Evolutionary conservation across 805 yeast genomes (phyloP).

Genomic region (Candida awuae): DNA sequence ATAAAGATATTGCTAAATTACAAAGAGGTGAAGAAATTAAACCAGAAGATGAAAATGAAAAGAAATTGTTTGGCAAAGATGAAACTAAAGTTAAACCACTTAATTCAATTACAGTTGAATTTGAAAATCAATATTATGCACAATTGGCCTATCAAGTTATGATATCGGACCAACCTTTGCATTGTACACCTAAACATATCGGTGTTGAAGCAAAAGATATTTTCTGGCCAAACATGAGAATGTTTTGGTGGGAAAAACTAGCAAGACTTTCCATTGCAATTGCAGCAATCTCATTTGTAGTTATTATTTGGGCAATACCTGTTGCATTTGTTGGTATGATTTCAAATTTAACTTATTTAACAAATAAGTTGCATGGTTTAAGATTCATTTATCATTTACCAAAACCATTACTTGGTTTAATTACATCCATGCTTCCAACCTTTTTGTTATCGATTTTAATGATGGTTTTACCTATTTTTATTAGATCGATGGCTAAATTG

Average conservation of each 20-base stretch:
- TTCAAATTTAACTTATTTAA: conserved; percentile 58
- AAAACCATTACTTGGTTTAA: conserved; percentile 43
- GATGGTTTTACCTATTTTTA: conserved; percentile 58
- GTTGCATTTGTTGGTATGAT: conserved; percentile 72
- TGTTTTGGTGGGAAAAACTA: conserved; percentile 74
- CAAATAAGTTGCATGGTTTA: conserved; percentile 47
- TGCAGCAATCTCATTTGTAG: conserved; percentile 46
- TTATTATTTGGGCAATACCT: conserved; percentile 68
- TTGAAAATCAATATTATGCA: conserved; percentile 66
- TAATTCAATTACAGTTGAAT: conserved; percentile 74
- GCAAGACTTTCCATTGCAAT: conserved; percentile 44
- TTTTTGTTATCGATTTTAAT: conserved; percentile 56
- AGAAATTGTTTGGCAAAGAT: background rate
- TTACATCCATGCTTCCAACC: conserved; percentile 66
- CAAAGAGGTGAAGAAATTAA: conserved; percentile 40
- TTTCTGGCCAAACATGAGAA: conserved; percentile 64
- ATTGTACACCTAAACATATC: conserved; percentile 49
- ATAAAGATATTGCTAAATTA: conserved; percentile 46
- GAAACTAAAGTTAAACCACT: conserved; percentile 41
- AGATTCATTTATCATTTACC: conserved; percentile 53
- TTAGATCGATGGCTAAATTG: conserved; percentile 53
- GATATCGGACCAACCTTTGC: conserved; percentile 58
- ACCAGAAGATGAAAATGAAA: conserved; percentile 6
- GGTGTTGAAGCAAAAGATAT: conserved; percentile 61
- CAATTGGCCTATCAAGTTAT: conserved; percentile 62